Conservation (phyloP, 106 monocot species). For the Dendrobium officinale region DNA sequence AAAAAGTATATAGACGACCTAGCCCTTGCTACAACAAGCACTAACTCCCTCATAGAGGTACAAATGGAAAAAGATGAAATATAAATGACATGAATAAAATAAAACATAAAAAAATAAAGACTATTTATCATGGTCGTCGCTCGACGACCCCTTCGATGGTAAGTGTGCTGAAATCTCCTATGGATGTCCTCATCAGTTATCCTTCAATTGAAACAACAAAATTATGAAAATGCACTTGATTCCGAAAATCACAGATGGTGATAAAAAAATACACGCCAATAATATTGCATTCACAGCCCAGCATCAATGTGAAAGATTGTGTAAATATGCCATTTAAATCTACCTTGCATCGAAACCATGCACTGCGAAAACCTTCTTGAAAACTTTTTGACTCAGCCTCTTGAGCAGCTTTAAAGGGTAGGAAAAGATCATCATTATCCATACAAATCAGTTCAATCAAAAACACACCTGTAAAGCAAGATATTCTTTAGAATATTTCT, state of each 20-base stretch:
- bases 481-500: neutral
- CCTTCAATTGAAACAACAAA: neutral
- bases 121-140: too few relatives aligned
- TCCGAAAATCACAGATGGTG: neutral
- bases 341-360: slow-evolving; percentile 85
- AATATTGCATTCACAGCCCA: neutral
- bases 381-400: slow-evolving; percentile 50
- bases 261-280: neutral
- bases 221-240: neutral
- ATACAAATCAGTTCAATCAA: neutral
- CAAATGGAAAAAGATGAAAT: too few relatives aligned
- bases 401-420: slow-evolving; percentile 52
- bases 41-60: too few relatives aligned
- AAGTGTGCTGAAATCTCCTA: too few relatives aligned
- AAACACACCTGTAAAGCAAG: neutral
- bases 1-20: too few relatives aligned
- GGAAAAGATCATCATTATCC: neutral
- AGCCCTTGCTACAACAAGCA: too few relatives aligned
- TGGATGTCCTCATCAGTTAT: neutral
- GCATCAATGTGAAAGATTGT: neutral
- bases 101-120: too few relatives aligned
- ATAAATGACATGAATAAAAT: too few relatives aligned
- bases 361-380: slow-evolving; percentile 40
- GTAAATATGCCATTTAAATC: neutral
- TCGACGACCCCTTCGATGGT: too few relatives aligned